Conservation (phyloP, 805 yeast species). For the Millerozyma miso region DNA sequence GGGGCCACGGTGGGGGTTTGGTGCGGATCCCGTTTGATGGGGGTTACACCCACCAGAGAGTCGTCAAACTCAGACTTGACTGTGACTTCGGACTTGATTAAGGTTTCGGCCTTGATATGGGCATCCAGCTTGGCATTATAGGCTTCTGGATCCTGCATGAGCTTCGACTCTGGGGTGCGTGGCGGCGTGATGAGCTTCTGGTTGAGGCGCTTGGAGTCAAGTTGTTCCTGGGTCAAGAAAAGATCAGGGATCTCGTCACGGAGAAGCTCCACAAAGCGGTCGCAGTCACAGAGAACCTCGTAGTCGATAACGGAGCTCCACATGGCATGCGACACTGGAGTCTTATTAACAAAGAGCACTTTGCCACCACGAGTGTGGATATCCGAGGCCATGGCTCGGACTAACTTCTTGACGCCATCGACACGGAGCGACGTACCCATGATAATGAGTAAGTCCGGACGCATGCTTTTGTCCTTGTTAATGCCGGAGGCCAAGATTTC, state of each 20-base stretch:
- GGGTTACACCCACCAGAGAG: too few relatives aligned
- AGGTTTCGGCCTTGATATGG: too few relatives aligned
- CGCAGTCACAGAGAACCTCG: constrained; percentile 78
- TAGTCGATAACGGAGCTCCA: constrained; percentile 78
- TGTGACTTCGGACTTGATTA: too few relatives aligned
- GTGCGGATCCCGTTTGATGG: neutral
- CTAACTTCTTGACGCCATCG: constrained; percentile 80
- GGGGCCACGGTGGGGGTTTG: neutral
- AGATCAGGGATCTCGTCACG: constrained; percentile 54
- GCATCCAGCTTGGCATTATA: neutral
- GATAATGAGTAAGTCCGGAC: constrained; percentile 78
- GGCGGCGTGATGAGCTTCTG: constrained; percentile 6
- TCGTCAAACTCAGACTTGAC: too few relatives aligned
- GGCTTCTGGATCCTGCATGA: neutral
- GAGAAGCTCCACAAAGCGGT: constrained; percentile 64
- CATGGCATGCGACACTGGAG: constrained; percentile 50
- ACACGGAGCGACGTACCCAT: constrained; percentile 93
- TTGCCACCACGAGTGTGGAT: constrained; percentile 78
- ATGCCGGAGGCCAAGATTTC: constrained; percentile 74
- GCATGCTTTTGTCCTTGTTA: constrained; percentile 56
- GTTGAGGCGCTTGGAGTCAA: constrained; percentile 38
- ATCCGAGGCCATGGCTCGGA: constrained; percentile 59
- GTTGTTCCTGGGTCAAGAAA: constrained; percentile 54
- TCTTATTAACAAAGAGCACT: constrained; percentile 73
- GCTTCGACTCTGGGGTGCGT: neutral